Base-by-base conservation (phyloP, 192 early-diverging fungal species). In the Spinellus fusiger region DNA sequence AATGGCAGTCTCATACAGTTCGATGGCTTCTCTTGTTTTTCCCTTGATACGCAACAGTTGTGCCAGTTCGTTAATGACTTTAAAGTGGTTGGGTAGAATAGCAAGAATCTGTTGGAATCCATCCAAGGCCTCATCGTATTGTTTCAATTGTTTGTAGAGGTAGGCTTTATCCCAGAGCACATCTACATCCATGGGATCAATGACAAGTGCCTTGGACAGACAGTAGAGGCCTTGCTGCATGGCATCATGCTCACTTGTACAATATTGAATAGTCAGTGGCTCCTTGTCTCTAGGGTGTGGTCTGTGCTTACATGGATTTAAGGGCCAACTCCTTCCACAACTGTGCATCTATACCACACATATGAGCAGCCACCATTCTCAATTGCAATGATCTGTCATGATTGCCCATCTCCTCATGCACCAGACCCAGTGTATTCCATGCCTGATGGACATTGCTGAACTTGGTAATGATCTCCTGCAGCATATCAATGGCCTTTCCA, bases 371-470 rank as follows among this genome's bases (percentile, higher is more conserved):
- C n/a, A 98, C 86, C 52, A 93, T 81, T 52, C 87, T 82, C 7
- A 93, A 61, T 61, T 91, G 82, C 35, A 92, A 61, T 0, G 92
- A 87, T 56, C 88, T 89, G n/a, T 73, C 71, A 12, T 64, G 59
- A 54, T 89, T 81, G 6, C 93, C 89, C 29, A 91, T 59, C 56
- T 96, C 92, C 56, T 96, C 91, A 59, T 95, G 90, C 29, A 95
- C 86, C 55, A 94, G 75, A 49, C 90, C 96, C 66, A 97, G 83
- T 1, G 88, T 89, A 54, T 80, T 79, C 96, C 96, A 98, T 15
- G 93, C 94, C 28, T 82, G 73, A 54, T 81, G 82, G 1, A 86
- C 82, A 56, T 80, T 88, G 13, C 85, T 85, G 28, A 87, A 80
- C 2, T 77, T 62, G 22, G 84, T 83, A 54, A 98, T 90, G 15